Base-by-base conservation (phyloP, 2,329 filamentous ascomycete genomes). In the Lecanicillium sp. region DNA sequence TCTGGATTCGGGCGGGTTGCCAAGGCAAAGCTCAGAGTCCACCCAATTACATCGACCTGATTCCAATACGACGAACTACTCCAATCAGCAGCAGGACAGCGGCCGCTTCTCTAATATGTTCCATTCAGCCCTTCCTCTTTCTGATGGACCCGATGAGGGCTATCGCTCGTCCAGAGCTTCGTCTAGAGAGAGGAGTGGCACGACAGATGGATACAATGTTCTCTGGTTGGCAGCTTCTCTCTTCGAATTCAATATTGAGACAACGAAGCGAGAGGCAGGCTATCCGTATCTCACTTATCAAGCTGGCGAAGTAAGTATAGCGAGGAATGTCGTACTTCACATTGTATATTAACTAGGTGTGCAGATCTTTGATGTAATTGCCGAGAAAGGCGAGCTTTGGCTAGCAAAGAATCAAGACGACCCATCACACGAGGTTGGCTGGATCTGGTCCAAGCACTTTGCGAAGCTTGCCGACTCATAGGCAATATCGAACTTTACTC, bases 391-490 rank as follows among this genome's bases (percentile, higher is more conserved):
- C 46, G 92, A 98, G 67, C 73, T 96, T 35, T 98, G 92, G 92
- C 78, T 98, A 41, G 92, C 92, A 38, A 87, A 87, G 60, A 98
- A 98, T 57, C 92, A 98, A 63, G 92, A 98, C 55, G 92, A 98
- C 59, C 67, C 78, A 2, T 71, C 68, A 9, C 75, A 83, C 47
- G 73, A 80, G 47, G 80, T 96, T 25, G 92, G 92, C 37, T 98
- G 92, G 92, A 95, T 98, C 53, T 98, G 92, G 92, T 94, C 89
- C 53, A 95, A 95, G 61, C 92, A 98, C 65, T 98, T 98, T 69
- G 83, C 83, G 38, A 78, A 75, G 55, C 55, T 79, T 46, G 74
- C 73, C 35, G 75, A 78, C 53, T 62, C 64, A 39, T 68, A 57
- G 43, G 36, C 14, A n/a, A 30, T 12, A 38, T 6, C 3, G n/a